Evolutionary conservation across 2,329 filamentous ascomycete species (phyloP), one percentile per base, ranked within the genome.

Genomic region (Lasiodiplodia sp.): DNA sequence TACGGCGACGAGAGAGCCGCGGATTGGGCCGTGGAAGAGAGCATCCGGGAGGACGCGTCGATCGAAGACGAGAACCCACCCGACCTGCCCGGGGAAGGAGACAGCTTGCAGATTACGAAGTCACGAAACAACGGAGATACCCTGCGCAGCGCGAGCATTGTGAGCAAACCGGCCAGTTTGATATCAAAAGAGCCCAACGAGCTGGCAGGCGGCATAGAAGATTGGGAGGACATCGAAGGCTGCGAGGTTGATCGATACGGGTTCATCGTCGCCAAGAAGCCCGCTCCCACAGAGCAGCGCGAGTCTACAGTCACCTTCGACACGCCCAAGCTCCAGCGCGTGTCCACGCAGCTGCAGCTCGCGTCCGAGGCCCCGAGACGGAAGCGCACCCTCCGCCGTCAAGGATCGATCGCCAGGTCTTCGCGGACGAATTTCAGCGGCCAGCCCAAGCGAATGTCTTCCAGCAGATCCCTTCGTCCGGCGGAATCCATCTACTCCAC

Each of bases 221-320:
- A 90, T 72, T 91, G 88, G 88, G 83, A 87, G 69, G 84, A 90
- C 75, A 79, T 91, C 12, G 81, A 85, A 21, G 86, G 82, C 6
- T 85, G 80, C 16, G 85, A 89, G 70, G 87, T 90, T 3, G 88
- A 91, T 75, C 83, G 88, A 69, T 91, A 90, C 75, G 88, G 88
- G 11, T 91, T 91, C 78, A 90, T 91, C 70, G 76, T 85, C 16
- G 81, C 82, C 4, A 80, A 76, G 53, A 81, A 79, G 69, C 70
- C 72, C 16, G 70, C 73, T 10, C 81, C 82, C 4, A 78, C 79
- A 2, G 74, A 78, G 31, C 76, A 78, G 8, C 74, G 77, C 8
- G 62, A 66, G 16, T 38, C 81, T 77, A 64, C 57, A 18, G 67
- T 34, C 78, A 79, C 57, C 18, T 68, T 68, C 68, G 78, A 79